Conservation (phyloP, 768 basidiomycete genomes). For the Boletus tylopilopsis region DNA sequence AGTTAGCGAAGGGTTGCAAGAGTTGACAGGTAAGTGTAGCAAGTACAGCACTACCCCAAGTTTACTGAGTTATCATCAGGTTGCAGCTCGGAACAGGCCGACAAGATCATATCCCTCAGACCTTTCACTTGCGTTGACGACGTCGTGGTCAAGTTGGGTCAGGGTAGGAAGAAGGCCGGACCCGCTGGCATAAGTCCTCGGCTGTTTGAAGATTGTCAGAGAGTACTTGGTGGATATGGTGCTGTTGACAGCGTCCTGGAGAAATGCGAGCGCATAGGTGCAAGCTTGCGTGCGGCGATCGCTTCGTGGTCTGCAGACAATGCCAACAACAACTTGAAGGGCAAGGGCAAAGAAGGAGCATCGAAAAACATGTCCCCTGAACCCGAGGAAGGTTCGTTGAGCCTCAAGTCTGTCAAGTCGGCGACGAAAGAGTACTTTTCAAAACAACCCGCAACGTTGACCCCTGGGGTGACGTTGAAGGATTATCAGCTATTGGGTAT, state of each 20-base stretch:
- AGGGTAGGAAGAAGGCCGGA: conserved; percentile 84
- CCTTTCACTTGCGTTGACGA: conserved; percentile 79
- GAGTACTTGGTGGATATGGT: conserved; percentile 81
- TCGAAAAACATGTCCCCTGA: conserved; percentile 27
- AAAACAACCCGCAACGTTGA: conserved; percentile 66
- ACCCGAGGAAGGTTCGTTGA: conserved; percentile 60
- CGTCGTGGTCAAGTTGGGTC: conserved; percentile 68
- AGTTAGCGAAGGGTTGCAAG: conserved; percentile 60
- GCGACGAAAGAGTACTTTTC: conserved; percentile 63
- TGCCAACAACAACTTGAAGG: conserved; percentile 29
- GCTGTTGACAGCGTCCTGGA: conserved; percentile 86
- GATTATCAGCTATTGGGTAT: conserved; percentile 97
- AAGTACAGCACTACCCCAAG: neutral
- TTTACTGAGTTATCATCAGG: conserved; percentile 39
- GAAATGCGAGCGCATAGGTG: conserved; percentile 85
- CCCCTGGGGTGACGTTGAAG: conserved; percentile 73
- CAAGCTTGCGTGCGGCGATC: conserved; percentile 67
- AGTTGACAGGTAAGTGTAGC: conserved; percentile 60
- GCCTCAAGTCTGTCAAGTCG: conserved; percentile 45
- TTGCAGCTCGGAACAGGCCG: conserved; percentile 78
- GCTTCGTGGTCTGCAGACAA: conserved; percentile 62
- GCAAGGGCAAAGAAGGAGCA: conserved; percentile 38
- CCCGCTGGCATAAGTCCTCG: conserved; percentile 81
- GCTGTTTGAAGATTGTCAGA: conserved; percentile 86
- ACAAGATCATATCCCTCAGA: conserved; percentile 70